Percentiles rank a stretch among this genome's conserved stretches.
Evolutionary conservation across 345 rosid genomes (phyloP).

Genomic region (Boechera stricta): DNA sequence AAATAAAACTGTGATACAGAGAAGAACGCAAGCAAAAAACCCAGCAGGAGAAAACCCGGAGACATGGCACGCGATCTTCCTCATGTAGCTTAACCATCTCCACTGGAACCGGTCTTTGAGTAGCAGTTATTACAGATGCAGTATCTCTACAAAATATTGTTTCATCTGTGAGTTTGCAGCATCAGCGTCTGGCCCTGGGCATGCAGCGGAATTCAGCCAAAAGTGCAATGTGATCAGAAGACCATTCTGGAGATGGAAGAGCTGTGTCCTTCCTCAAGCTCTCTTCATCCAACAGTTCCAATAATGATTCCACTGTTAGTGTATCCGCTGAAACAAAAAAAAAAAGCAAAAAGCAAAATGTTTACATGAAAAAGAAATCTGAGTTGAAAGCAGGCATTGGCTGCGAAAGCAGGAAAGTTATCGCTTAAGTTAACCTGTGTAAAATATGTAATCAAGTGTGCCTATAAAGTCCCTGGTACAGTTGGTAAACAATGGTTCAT

Average conservation of each 20-base stretch:
- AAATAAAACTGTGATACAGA: conserved; percentile 57
- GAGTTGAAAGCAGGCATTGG: conserved; percentile 22
- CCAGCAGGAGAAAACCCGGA: conserved; percentile 46
- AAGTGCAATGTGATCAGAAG: conserved; percentile 97
- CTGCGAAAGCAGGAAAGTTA: not conserved
- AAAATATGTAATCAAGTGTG: conserved; percentile 93
- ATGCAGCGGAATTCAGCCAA: conserved; percentile 95
- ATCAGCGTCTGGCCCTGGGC: conserved; percentile 90
- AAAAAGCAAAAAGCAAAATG: not conserved
- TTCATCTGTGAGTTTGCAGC: conserved; percentile 35
- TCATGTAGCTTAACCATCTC: conserved; percentile 23
- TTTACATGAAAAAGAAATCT: conserved; percentile 11
- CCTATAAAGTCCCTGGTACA: conserved; percentile 95
- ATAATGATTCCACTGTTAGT: conserved; percentile 82
- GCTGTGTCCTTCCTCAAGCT: conserved; percentile 98
- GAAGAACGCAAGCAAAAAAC: conserved; percentile 53
- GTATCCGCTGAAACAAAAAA: conserved; percentile 74
- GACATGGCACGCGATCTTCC: conserved; percentile 37
- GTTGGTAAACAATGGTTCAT: conserved; percentile 94
- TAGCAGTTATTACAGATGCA: conserved; percentile 17
- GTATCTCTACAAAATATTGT: conserved; percentile 19
- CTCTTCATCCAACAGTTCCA: conserved; percentile 98
- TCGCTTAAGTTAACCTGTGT: conserved; percentile 65
- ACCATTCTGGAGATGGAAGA: conserved; percentile 99
- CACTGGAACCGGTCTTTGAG: conserved; percentile 21